A percentile compares a stretch with the other conserved stretches of the same genome.
Conservation (phyloP, 2,329 filamentous ascomycete species). For the Camptophora hylomeconis region DNA sequence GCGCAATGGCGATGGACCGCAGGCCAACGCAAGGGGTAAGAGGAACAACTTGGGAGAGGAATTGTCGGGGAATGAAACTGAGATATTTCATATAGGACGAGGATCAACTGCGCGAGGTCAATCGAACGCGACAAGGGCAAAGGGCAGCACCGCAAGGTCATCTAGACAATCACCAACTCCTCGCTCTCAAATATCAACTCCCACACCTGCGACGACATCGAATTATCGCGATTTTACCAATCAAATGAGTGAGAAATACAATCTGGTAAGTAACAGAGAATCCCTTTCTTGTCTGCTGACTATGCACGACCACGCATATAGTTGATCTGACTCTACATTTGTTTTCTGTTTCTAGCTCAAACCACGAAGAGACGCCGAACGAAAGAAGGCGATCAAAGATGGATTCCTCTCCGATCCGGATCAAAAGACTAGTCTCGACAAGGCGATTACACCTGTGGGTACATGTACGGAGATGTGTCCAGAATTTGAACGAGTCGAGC, state of each 20-base stretch:
- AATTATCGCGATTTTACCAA: slow-evolving; percentile 12
- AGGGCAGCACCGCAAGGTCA: too few relatives aligned
- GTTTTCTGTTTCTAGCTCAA: slow-evolving; percentile 29
- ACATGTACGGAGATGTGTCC: slow-evolving; percentile 53
- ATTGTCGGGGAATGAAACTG: too few relatives aligned
- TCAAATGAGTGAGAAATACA: slow-evolving; percentile 8
- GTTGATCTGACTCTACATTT: slow-evolving; percentile 19
- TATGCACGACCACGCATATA: slow-evolving; percentile 11
- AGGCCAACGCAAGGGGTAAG: too few relatives aligned
- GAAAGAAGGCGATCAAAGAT: slow-evolving; percentile 37
- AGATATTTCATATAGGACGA: too few relatives aligned
- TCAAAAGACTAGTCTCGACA: slow-evolving; percentile 43
- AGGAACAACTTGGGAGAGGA: too few relatives aligned
- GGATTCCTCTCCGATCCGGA: slow-evolving; percentile 47
- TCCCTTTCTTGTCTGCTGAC: slow-evolving; percentile 7
- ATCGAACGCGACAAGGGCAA: too few relatives aligned
- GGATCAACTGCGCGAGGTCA: too few relatives aligned
- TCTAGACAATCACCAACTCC: too few relatives aligned
- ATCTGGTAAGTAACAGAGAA: slow-evolving; percentile 15
- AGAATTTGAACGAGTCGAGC: slow-evolving; percentile 48
- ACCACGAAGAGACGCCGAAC: slow-evolving; percentile 35
- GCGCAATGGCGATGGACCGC: too few relatives aligned
- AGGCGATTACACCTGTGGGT: slow-evolving; percentile 49
- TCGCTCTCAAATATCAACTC: slow-evolving; percentile 9
- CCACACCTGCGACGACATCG: slow-evolving; percentile 8